Conservation (phyloP, 2,329 filamentous ascomycete genomes). For the Mollisia scopiformis region DNA sequence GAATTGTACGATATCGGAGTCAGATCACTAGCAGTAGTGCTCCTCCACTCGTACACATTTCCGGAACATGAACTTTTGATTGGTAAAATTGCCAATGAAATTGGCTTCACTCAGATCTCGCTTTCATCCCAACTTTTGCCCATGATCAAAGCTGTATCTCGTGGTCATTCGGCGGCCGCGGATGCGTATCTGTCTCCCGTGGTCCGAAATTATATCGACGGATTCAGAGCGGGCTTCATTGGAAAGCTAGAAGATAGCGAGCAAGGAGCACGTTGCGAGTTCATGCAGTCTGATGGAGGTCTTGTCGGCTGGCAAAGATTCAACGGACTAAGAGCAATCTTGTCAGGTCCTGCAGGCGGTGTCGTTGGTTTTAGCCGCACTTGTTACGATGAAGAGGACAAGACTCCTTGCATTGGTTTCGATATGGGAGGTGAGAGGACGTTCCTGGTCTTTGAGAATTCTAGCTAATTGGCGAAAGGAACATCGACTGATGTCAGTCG, state of each 20-base stretch:
- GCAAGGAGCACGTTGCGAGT: slow-evolving; percentile 65
- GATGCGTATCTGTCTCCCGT: slow-evolving; percentile 72
- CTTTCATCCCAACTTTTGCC: slow-evolving; percentile 68
- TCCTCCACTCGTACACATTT: slow-evolving; percentile 73
- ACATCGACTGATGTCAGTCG: slow-evolving; percentile 71
- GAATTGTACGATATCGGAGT: slow-evolving; percentile 61
- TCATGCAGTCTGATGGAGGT: slow-evolving; percentile 60
- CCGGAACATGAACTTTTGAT: slow-evolving; percentile 66
- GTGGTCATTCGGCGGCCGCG: slow-evolving; percentile 67
- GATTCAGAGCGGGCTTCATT: slow-evolving; percentile 66
- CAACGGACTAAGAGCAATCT: slow-evolving; percentile 64
- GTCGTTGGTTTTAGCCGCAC: slow-evolving; percentile 69
- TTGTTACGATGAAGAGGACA: slow-evolving; percentile 65
- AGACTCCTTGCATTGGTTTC: slow-evolving; percentile 70
- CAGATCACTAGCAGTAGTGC: slow-evolving; percentile 64
- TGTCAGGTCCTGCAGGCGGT: slow-evolving; percentile 69
- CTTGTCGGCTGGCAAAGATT: slow-evolving; percentile 55
- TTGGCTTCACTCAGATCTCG: slow-evolving; percentile 69
- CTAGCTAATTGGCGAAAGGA: slow-evolving; percentile 30
- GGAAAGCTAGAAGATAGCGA: slow-evolving; percentile 61
- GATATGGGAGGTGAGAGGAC: slow-evolving; percentile 54
- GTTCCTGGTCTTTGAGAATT: slow-evolving; percentile 36
- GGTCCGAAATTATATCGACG: slow-evolving; percentile 68
- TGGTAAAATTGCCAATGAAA: slow-evolving; percentile 61
- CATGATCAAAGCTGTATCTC: slow-evolving; percentile 71